Percentiles rank a stretch among this genome's conserved stretches.
Conservation (phyloP, 2,329 filamentous ascomycete species). For the Fusarium denticulatum region DNA sequence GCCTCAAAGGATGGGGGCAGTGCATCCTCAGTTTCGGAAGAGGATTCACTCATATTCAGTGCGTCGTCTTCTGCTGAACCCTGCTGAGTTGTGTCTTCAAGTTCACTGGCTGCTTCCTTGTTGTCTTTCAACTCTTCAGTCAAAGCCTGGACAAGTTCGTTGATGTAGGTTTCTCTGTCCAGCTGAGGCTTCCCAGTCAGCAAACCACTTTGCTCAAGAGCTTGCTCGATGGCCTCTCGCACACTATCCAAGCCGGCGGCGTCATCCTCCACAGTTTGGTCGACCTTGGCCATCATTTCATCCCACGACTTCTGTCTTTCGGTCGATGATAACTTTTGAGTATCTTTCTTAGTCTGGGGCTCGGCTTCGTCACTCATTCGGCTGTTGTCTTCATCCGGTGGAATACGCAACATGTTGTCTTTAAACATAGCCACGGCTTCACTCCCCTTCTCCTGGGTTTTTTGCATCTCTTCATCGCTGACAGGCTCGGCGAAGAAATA, state of each 20-base stretch:
- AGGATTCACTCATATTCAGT: not conserved
- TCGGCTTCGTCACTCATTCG: not conserved
- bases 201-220: constrained; percentile 64
- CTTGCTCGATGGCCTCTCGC: constrained; percentile 64
- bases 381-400: constrained; percentile 41
- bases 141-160: constrained; percentile 61
- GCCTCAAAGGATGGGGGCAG: not conserved
- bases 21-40: not conserved
- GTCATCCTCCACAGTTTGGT: constrained; percentile 67
- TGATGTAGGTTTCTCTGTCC: constrained; percentile 60
- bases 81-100: constrained; percentile 8
- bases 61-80: constrained; percentile 1
- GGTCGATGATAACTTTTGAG: constrained; percentile 3
- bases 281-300: constrained; percentile 64
- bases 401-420: constrained; percentile 65
- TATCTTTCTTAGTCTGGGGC: constrained; percentile 20
- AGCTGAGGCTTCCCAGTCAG: constrained; percentile 56
- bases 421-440: constrained; percentile 76
- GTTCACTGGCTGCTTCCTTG: constrained; percentile 38
- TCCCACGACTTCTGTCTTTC: constrained; percentile 59
- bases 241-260: constrained; percentile 62
- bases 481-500: constrained; percentile 93
- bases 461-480: constrained; percentile 73
- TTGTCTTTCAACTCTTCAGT: constrained; percentile 47
- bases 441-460: constrained; percentile 76